Conservation (phyloP, 164 flowering plant species). For the Houttuynia cordata region DNA sequence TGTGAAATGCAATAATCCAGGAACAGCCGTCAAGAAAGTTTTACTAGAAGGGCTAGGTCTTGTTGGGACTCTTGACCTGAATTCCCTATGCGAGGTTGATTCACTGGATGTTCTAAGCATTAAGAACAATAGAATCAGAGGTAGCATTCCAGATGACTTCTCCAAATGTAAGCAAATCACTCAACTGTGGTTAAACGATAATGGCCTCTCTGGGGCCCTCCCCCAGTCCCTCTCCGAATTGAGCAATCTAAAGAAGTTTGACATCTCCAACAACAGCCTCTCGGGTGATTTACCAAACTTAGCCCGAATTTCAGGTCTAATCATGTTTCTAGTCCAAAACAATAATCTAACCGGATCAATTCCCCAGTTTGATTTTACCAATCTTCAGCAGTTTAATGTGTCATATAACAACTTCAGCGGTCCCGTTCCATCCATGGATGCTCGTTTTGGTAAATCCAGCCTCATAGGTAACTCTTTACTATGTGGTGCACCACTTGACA, state of each 20-base stretch:
- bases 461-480: constrained; percentile 29
- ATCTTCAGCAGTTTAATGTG: constrained; percentile 30
- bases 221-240: constrained; percentile 25
- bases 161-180: constrained; percentile 34
- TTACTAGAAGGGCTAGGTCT: constrained; percentile 18
- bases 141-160: constrained; percentile 23
- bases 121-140: constrained; percentile 24
- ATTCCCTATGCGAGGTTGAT: constrained; percentile 17
- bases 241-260: constrained; percentile 27
- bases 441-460: constrained; percentile 13
- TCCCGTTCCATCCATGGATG: constrained; percentile 23
- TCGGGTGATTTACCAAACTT: constrained; percentile 39
- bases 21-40: constrained; percentile 13
- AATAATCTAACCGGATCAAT: constrained; percentile 33
- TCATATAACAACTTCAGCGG: constrained; percentile 44
- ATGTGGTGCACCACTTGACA: constrained; percentile 37
- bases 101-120: constrained; percentile 29
- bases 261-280: constrained; percentile 29
- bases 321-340: constrained; percentile 28
- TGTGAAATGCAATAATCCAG: constrained; percentile 15
- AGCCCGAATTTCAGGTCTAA: constrained; percentile 29
- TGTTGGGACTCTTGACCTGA: constrained; percentile 24
- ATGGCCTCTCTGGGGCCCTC: constrained; percentile 27
- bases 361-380: constrained; percentile 34
- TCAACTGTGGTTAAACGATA: constrained; percentile 20